phyloP scores from a whole-genome alignment of 441 rosid genomes.

The Brassica balearica region DNA sequence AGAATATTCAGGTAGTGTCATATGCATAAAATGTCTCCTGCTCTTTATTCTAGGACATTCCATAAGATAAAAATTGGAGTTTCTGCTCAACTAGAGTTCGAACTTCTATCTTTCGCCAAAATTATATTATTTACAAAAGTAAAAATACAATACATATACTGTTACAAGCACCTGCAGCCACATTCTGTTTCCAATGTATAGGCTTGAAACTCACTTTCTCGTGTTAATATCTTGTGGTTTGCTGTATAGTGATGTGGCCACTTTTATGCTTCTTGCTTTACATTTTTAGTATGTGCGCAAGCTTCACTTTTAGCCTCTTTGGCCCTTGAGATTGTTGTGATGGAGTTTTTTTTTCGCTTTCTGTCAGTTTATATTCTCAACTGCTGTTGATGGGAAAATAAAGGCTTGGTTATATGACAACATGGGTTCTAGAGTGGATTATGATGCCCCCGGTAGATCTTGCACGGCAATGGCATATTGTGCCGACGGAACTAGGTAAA shows the following conservation, averaged over 20 bases:
- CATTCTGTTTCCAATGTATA: slow-evolving; percentile 13
- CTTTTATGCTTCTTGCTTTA: slow-evolving; percentile 6
- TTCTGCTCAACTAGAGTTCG: slow-evolving; percentile 17
- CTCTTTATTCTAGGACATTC: slow-evolving; percentile 9
- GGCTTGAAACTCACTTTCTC: slow-evolving; percentile 23
- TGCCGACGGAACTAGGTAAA: slow-evolving; percentile 55
- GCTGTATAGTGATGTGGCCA: slow-evolving; percentile 1
- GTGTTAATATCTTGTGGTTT: slow-evolving; percentile 9
- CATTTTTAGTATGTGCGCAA: slow-evolving; percentile 11
- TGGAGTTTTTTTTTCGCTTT: slow-evolving; percentile 20
- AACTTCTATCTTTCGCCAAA: not conserved
- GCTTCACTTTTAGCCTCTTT: slow-evolving; percentile 13
- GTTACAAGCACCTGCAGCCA: slow-evolving; percentile 16
- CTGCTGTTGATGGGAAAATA: slow-evolving; percentile 55
- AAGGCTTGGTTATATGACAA: slow-evolving; percentile 60
- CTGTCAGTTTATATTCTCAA: slow-evolving; percentile 52
- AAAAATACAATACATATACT: slow-evolving; percentile 11
- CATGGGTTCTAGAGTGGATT: slow-evolving; percentile 54
- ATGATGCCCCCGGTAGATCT: slow-evolving; percentile 54
- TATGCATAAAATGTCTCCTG: slow-evolving; percentile 14
- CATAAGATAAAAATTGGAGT: slow-evolving; percentile 13
- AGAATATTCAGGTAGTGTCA: slow-evolving; percentile 58
- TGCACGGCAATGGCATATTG: slow-evolving; percentile 54
- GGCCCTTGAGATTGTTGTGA: slow-evolving; percentile 20
- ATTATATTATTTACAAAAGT: slow-evolving; percentile 9